Conservation (phyloP, 768 basidiomycete genomes). For the Lanmaoa pseudosensibilis region DNA sequence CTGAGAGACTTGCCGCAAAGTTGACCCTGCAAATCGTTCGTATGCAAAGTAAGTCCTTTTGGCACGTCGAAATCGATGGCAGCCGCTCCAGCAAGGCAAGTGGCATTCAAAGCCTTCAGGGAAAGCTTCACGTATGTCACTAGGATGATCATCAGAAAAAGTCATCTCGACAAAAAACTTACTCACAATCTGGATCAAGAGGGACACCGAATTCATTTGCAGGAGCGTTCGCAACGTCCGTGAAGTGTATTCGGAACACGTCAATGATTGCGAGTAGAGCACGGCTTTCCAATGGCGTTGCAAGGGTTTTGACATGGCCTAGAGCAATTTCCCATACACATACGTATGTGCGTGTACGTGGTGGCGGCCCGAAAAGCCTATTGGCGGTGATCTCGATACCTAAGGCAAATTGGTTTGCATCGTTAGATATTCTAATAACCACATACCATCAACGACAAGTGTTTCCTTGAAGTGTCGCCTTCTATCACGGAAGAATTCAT, state of each 20-base stretch:
- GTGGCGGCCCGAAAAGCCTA: constrained; percentile 87
- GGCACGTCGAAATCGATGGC: constrained; percentile 57
- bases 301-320: constrained; percentile 56
- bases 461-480: constrained; percentile 29
- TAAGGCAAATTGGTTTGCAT: constrained; percentile 25
- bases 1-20: constrained; percentile 64
- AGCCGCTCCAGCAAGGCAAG: constrained; percentile 52
- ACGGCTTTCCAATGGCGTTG: constrained; percentile 55
- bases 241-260: constrained; percentile 68
- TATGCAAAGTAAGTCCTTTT: constrained; percentile 61
- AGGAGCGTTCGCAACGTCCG: constrained; percentile 79
- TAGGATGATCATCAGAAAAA: constrained; percentile 32
- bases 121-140: constrained; percentile 83
- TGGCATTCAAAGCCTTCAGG: constrained; percentile 52
- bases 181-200: constrained; percentile 76
- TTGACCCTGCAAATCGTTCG: constrained; percentile 73
- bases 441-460: constrained; percentile 53
- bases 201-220: constrained; percentile 62
- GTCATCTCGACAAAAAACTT: background rate
- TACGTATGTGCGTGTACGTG: constrained; percentile 79
- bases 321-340: constrained; percentile 92
- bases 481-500: constrained; percentile 32
- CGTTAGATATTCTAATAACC: background rate
- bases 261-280: constrained; percentile 51
- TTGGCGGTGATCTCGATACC: constrained; percentile 80